phyloP scores from a whole-genome alignment of 768 basidiomycete species.

The Royoungia palumana region DNA sequence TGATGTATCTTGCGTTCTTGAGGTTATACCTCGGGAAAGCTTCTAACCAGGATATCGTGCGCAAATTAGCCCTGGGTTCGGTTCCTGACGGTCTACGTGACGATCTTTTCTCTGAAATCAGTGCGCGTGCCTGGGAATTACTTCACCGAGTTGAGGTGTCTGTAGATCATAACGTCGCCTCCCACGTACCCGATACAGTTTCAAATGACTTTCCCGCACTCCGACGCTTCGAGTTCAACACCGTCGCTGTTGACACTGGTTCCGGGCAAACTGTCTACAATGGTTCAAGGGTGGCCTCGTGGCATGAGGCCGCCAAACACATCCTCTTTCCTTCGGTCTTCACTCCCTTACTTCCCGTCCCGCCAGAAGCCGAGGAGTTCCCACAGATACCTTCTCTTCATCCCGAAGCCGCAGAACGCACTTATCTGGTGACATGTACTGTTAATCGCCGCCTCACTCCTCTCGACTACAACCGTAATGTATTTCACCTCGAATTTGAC shows the following conservation, averaged over 20 bases:
- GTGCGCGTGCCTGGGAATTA: constrained; percentile 59
- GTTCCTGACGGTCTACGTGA: constrained; percentile 47
- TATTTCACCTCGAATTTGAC: constrained; percentile 97
- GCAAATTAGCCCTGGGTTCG: constrained; percentile 46
- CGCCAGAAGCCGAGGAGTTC: constrained; percentile 38
- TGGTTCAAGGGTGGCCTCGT: constrained; percentile 59
- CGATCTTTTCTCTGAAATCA: constrained; percentile 45
- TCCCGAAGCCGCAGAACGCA: constrained; percentile 85
- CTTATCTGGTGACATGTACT: constrained; percentile 88
- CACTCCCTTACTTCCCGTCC: constrained; percentile 42
- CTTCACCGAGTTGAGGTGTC: constrained; percentile 56
- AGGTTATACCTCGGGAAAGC: constrained; percentile 72
- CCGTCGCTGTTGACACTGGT: constrained; percentile 64
- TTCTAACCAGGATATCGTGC: constrained; percentile 52
- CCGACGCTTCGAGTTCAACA: constrained; percentile 68
- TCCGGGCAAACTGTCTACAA: constrained; percentile 56
- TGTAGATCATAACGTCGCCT: constrained; percentile 11
- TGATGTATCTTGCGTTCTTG: constrained; percentile 78
- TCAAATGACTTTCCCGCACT: constrained; percentile 32
- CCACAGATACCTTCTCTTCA: constrained; percentile 68
- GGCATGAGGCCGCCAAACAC: constrained; percentile 88
- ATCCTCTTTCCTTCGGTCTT: constrained; percentile 85
- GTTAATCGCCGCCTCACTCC: constrained; percentile 96
- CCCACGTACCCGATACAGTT: constrained; percentile 20
- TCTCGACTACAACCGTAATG: constrained; percentile 93